Conservation (phyloP, 2,329 filamentous ascomycete genomes). For the Venturia nashicola region DNA sequence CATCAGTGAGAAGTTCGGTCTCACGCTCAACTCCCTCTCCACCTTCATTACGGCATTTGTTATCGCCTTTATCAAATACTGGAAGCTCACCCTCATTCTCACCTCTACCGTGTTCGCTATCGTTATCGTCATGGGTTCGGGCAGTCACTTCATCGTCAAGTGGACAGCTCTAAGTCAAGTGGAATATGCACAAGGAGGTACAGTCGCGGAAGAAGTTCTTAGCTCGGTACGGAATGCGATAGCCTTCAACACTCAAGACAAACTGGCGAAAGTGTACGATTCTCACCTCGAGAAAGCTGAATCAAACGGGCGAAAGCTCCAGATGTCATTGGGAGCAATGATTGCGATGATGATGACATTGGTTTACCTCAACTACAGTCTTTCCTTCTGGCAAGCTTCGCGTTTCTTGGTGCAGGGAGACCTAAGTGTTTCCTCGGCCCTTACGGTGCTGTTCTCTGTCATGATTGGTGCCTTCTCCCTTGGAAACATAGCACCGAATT, state of each 20-base stretch:
- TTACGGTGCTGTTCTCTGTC: conserved; percentile 80
- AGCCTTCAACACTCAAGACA: conserved; percentile 87
- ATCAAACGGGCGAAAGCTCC: conserved; percentile 62
- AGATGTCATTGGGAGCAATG: conserved; percentile 63
- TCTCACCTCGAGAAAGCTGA: conserved; percentile 60
- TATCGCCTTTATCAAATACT: conserved; percentile 82
- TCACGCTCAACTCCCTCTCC: conserved; percentile 63
- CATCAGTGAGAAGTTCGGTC: conserved; percentile 76
- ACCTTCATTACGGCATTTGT: conserved; percentile 83
- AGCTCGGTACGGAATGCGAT: conserved; percentile 86
- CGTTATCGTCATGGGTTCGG: conserved; percentile 60
- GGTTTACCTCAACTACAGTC: conserved; percentile 66
- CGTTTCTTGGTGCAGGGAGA: conserved; percentile 28
- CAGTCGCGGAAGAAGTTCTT: conserved; percentile 85
- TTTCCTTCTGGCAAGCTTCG: conserved; percentile 27
- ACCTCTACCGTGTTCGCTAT: conserved; percentile 71
- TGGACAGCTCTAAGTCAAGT: conserved; percentile 67
- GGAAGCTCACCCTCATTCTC: conserved; percentile 86
- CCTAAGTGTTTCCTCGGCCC: conserved; percentile 54
- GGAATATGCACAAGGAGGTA: conserved; percentile 74
- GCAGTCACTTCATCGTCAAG: conserved; percentile 64
- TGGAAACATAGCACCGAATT: conserved; percentile 74
- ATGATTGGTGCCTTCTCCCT: conserved; percentile 90
- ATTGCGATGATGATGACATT: conserved; percentile 72
- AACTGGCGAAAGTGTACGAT: conserved; percentile 80